Evolutionary conservation across 257 asterid species (phyloP), one percentile per base, ranked within the genome.

Genomic region (Nicotiana paniculata): DNA sequence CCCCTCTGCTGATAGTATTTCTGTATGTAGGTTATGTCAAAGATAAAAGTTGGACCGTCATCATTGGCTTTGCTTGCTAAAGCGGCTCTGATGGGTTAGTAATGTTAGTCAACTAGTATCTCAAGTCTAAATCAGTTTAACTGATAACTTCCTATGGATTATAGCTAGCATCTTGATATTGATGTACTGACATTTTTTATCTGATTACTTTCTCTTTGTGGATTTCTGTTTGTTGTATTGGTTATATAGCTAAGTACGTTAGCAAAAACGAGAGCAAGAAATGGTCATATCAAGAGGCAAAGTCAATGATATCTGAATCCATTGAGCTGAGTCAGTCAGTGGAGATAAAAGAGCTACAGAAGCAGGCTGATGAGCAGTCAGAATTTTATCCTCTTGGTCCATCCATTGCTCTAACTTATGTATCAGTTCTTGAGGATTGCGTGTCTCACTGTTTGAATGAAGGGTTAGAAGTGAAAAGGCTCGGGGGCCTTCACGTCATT

Each of bases 401-500:
- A 81, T 91, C 93, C 32, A 90, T 96, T 77, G 98, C 99, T 81
- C 92, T 93, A 83, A 90, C 99, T 88, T 96, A 90, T 87, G 88
- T 88, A 64, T 92, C 98, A 28, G 93, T 93, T 84, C 93, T 96
- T 69, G 87, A 90, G 89, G 99, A 96, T 80, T 92, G 97, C 83
- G 97, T 94, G 86, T 80, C 82, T 86, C 99, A 96, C 88, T 93
- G 97, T 87, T 86, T 81, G 24, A 85, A 88, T 17, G 99, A 96
- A 89, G 99, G 99, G 70, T 68, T 91, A 83, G 98, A 94, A 85
- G 99, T 96, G 83, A 96, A 94, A 91, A 89, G 88, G 84, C 92
- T 94, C 68, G 99, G 99, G 55, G 99, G 99, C 59, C 97, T 96
- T 87, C 99, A 94, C 84, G 99, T 96, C 81, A 92, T 96, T 81